These are phyloP conservation scores for Allodekkera sacchari DNA, from an alignment of 805 yeast genomes.

Conservation along the genomic window DNA sequence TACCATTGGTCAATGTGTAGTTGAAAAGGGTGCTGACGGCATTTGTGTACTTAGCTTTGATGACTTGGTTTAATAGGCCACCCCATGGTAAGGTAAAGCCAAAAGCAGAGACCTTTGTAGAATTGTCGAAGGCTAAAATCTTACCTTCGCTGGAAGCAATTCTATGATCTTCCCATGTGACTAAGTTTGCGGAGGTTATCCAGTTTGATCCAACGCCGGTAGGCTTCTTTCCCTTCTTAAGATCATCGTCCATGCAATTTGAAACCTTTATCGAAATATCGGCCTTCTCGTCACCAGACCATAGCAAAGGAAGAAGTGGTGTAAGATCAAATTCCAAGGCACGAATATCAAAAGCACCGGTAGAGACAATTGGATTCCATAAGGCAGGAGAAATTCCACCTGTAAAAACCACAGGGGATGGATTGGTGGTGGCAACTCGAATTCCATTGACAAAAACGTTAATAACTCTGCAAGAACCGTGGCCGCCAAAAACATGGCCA, in stretches of 20 bases:
- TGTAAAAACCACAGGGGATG: constrained; percentile 68
- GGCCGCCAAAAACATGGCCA: constrained; percentile 40
- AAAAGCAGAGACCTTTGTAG: constrained; percentile 22
- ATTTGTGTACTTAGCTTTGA: constrained; percentile 28
- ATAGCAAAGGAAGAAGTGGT: constrained; percentile 58
- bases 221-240: constrained; percentile 15
- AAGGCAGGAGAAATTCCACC: constrained; percentile 77
- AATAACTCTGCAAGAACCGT: constrained; percentile 65
- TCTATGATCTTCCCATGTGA: constrained; percentile 41
- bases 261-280: constrained; percentile 43
- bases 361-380: constrained; percentile 76
- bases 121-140: constrained; percentile 21
- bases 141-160: constrained; percentile 34
- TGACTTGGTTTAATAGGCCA: constrained; percentile 30
- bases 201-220: constrained; percentile 44
- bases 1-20: constrained; percentile 32
- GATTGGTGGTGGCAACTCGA: constrained; percentile 53
- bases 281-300: constrained; percentile 37
- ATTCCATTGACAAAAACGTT: constrained; percentile 53
- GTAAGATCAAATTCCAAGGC: constrained; percentile 66
- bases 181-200: constrained; percentile 50
- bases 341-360: constrained; percentile 64
- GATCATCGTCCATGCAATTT: constrained; percentile 39
- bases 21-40: constrained; percentile 27
- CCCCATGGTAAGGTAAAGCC: constrained; percentile 31